Percentiles rank a stretch among this genome's conserved stretches.
Evolutionary conservation across 73 alveolate species (phyloP).

Genomic region (Paramecium bursaria): DNA sequence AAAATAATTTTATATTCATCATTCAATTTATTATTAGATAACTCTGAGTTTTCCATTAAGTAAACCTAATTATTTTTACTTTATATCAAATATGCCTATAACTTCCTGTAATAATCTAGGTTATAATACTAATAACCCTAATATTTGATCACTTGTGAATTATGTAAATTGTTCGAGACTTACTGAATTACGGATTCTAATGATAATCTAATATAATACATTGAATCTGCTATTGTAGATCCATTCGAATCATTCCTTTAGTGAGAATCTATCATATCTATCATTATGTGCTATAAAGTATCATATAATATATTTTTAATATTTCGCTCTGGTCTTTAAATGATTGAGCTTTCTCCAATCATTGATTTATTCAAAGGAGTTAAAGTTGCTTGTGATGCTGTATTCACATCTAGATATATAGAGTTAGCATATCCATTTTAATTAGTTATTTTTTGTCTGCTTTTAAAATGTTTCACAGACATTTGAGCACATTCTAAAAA

Average conservation of each 20-base stretch:
- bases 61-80: slow-evolving; percentile 6
- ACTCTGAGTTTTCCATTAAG: background rate
- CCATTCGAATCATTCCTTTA: slow-evolving; percentile 14
- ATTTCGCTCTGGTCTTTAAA: slow-evolving; percentile 26
- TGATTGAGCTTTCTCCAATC: too few species aligned
- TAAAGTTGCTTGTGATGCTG: background rate
- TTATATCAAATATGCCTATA: slow-evolving; percentile 19
- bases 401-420: slow-evolving; percentile 23
- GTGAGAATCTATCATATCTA: slow-evolving; percentile 28
- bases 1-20: too few species aligned
- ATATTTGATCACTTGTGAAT: slow-evolving; percentile 9
- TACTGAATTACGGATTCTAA: slow-evolving; percentile 35
- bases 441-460: slow-evolving; percentile 20
- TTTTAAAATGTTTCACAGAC: slow-evolving; percentile 30
- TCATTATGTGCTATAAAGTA: slow-evolving; percentile 31
- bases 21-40: background rate
- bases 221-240: background rate
- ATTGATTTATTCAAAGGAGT: too few species aligned
- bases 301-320: slow-evolving; percentile 49
- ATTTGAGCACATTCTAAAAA: background rate
- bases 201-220: background rate
- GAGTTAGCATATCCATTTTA: slow-evolving; percentile 57
- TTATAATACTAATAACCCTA: slow-evolving; percentile 29
- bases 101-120: slow-evolving; percentile 26
- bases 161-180: slow-evolving; percentile 6